Evolutionary conservation across 768 basidiomycete genomes (phyloP).

Genomic region (Psilocybe cubensis): DNA sequence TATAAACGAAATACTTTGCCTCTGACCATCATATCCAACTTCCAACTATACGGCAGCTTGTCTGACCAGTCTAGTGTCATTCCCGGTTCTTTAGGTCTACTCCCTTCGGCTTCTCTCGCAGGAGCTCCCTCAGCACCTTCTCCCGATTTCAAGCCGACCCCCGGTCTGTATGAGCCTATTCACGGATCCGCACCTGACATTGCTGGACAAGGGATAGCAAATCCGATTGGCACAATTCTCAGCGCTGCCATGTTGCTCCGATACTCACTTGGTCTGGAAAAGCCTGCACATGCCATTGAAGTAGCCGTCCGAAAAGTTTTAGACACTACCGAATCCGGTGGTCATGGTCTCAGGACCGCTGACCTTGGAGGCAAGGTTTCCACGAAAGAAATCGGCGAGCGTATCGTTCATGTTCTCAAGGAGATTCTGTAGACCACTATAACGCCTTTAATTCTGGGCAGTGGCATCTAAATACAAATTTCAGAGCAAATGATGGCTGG

Average conservation of each 20-base stretch:
- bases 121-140: constrained; percentile 76
- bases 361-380: constrained; percentile 83
- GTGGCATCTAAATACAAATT: background rate
- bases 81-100: constrained; percentile 93
- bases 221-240: constrained; percentile 94
- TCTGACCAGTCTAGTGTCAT: constrained; percentile 98
- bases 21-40: constrained; percentile 1
- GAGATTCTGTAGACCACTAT: constrained; percentile 44
- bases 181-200: constrained; percentile 96
- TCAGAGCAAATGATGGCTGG: background rate
- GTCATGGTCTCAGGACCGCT: constrained; percentile 77
- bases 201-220: constrained; percentile 91
- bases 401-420: constrained; percentile 75
- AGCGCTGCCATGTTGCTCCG: constrained; percentile 92
- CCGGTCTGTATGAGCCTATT: constrained; percentile 96
- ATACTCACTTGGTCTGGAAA: constrained; percentile 91
- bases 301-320: constrained; percentile 88
- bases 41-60: constrained; percentile 52
- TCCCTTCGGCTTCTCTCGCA: constrained; percentile 95
- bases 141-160: constrained; percentile 72
- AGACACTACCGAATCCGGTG: constrained; percentile 70
- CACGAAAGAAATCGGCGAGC: constrained; percentile 85
- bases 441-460: background rate
- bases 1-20: no score
- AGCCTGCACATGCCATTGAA: constrained; percentile 86